A percentile compares a stretch with the other conserved stretches of the same genome.
phyloP scores from a whole-genome alignment of 441 rosid genomes.

The Gossypium laxum region DNA sequence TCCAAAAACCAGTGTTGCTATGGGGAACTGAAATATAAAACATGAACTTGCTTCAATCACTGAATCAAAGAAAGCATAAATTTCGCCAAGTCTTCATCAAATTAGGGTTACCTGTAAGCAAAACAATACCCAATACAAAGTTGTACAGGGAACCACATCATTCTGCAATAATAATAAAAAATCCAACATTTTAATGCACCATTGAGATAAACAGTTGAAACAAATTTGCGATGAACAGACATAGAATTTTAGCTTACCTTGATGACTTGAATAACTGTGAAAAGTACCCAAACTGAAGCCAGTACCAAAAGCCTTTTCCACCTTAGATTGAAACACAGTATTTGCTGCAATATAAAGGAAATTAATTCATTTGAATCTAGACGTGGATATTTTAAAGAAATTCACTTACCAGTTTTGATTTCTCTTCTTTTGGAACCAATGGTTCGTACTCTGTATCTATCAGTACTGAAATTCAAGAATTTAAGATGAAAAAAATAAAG shows the following conservation, averaged over 20 bases:
- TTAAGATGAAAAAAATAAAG: neutral
- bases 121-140: conserved; percentile 67
- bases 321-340: conserved; percentile 50
- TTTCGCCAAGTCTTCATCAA: neutral
- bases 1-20: conserved; percentile 46
- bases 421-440: conserved; percentile 56
- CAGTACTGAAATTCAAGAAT: conserved; percentile 35
- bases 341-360: conserved; percentile 37
- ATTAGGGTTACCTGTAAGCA: conserved; percentile 50
- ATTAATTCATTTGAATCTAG: neutral
- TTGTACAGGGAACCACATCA: conserved; percentile 50
- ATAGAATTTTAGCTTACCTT: conserved; percentile 43
- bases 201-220: neutral
- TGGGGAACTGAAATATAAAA: conserved; percentile 46
- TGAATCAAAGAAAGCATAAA: neutral
- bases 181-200: neutral
- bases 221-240: neutral
- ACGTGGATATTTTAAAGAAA: neutral
- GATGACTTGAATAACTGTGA: conserved; percentile 60
- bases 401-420: conserved; percentile 45
- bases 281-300: conserved; percentile 44
- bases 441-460: conserved; percentile 67
- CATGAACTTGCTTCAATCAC: neutral
- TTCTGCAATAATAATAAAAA: conserved; percentile 37
- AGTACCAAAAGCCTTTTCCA: conserved; percentile 55